Conservation (phyloP, 2,329 filamentous ascomycete species). For the Aureobasidium sp. region DNA sequence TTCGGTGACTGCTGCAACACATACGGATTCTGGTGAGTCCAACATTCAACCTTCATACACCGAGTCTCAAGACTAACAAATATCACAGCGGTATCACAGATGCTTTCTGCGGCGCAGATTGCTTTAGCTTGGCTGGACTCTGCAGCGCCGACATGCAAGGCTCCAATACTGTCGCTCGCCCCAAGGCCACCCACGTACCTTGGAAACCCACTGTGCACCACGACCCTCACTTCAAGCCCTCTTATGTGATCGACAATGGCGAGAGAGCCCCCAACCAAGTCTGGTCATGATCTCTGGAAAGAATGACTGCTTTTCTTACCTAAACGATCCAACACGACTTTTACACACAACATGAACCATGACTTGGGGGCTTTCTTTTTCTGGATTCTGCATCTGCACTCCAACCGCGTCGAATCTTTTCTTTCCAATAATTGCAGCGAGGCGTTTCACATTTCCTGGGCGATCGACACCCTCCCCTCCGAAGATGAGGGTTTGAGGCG, state of each 20-base stretch:
- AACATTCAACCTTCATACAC: background rate
- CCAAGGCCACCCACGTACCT: conserved; percentile 2
- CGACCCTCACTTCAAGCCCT: conserved; percentile 13
- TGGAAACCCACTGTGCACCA: conserved; percentile 9
- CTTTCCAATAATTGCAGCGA: background rate
- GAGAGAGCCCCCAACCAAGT: conserved; percentile 15
- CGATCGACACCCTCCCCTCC: background rate
- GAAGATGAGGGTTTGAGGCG: background rate
- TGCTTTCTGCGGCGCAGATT: conserved; percentile 12
- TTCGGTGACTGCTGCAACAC: conserved; percentile 13
- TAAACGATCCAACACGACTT: background rate
- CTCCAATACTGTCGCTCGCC: background rate
- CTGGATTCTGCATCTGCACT: background rate
- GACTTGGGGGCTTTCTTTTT: background rate
- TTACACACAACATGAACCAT: background rate
- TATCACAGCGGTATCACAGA: conserved; percentile 2
- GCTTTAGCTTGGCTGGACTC: conserved; percentile 6
- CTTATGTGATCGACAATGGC: conserved; percentile 13
- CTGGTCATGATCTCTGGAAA: conserved; percentile 13
- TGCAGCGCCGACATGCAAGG: background rate
- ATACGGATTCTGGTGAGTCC: conserved; percentile 11
- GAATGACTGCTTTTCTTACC: background rate
- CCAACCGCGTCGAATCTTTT: background rate
- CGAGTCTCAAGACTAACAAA: background rate
- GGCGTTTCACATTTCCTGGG: background rate